Evolutionary conservation across 2,329 filamentous ascomycete genomes (phyloP), one percentile per base, ranked within the genome.

Genomic region (Phoma herbarum): DNA sequence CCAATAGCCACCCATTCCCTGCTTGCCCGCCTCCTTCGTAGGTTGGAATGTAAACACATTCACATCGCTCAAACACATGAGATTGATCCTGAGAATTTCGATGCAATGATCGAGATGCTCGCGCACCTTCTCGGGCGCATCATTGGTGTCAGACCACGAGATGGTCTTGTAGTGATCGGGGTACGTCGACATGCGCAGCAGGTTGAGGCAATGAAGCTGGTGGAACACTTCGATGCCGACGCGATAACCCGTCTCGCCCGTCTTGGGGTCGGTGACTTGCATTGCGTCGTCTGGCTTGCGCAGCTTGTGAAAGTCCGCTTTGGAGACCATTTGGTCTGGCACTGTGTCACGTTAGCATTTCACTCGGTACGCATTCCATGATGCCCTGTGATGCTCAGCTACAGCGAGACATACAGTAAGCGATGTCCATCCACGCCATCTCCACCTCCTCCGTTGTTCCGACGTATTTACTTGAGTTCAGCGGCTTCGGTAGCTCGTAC

Each of bases 221-320:
- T 86, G 84, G 72, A 86, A 86, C 0, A 85, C 84, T 66, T 86
- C 84, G 3, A 86, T 74, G 0, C 82, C 86, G 0, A 86, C 85
- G n/a, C 85, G 79, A 64, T 87, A 88, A 0, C 85, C 86, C 35
- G 81, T 80, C 56, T 84, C 79, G 18, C 85, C 86, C 1, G 85
- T 86, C 43, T 77, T 78, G 5, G 85, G 82, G 62, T 88, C 78
- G 10, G 81, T 83, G 61, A 86, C 82, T 65, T 81, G 83, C n/a
- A 87, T 77, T 0, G 84, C 84, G 22, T 81, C 75, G 35, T 77
- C 71, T 2, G 83, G 82, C 61, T 86, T 83, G 4, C 81, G 81
- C 0, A 88, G 80, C 22, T 80, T 81, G 39, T 80, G 73, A 26
- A 87, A 81, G 65, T 88, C 85, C 6, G 80, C 76, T 22, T 80